Conservation (phyloP, 208 protist genomes). For the Entamoeba moshkovskii region DNA sequence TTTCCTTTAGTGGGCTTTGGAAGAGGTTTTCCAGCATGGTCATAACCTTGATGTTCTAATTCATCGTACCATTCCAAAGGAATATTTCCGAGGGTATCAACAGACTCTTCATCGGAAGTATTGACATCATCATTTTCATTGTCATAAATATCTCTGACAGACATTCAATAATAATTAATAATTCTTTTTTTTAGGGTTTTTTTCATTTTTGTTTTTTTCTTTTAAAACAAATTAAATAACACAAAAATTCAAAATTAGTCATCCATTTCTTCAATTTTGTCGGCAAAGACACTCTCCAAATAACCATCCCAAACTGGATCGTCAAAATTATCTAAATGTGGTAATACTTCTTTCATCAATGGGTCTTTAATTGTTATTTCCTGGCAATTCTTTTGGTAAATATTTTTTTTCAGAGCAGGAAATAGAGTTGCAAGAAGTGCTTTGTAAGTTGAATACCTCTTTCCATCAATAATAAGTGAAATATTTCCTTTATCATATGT, state of each 20-base stretch:
- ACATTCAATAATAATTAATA: neutral
- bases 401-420: neutral
- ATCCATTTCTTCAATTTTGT: neutral
- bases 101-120: neutral
- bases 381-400: neutral
- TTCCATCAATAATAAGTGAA: neutral
- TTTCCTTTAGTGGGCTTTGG: neutral
- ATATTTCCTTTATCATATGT: neutral
- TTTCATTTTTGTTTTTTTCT: too few species aligned
- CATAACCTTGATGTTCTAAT: slow-evolving; percentile 55
- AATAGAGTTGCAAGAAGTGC: neutral
- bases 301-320: neutral
- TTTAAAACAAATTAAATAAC: neutral
- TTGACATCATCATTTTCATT: neutral
- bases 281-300: neutral
- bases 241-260: neutral
- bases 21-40: neutral
- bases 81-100: slow-evolving; percentile 54
- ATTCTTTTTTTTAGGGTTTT: too few species aligned
- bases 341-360: neutral
- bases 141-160: neutral
- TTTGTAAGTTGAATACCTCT: neutral
- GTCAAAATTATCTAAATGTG: neutral
- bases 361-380: neutral
- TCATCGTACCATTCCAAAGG: slow-evolving; percentile 65